phyloP scores from a whole-genome alignment of 441 rosid genomes.

The Pelargonium cotyledonis region DNA sequence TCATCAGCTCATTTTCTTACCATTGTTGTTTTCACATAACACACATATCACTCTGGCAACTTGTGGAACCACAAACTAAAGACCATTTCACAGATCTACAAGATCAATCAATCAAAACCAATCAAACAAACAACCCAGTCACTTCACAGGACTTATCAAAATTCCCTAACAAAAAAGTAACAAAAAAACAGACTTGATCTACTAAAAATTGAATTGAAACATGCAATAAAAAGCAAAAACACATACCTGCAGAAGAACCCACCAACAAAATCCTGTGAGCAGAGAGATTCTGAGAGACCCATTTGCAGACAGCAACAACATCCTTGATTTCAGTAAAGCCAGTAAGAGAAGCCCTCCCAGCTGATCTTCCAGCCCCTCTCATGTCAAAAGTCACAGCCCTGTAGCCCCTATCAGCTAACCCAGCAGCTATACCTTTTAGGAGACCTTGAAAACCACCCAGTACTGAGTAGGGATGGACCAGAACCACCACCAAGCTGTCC shows the following conservation, averaged over 20 bases:
- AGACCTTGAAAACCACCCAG: conserved; percentile 81
- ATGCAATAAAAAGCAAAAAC: not conserved
- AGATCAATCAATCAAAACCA: conserved; percentile 1
- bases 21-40: not conserved
- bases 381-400: conserved; percentile 78
- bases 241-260: conserved; percentile 86
- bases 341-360: conserved; percentile 76
- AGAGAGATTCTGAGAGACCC: conserved; percentile 45
- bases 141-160: not conserved
- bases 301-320: conserved; percentile 70
- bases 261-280: conserved; percentile 64
- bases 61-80: not conserved
- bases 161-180: not conserved
- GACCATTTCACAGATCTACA: conserved; percentile 18
- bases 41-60: not conserved
- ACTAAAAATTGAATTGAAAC: not conserved
- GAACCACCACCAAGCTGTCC: conserved; percentile 44
- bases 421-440: conserved; percentile 64
- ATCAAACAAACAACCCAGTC: conserved; percentile 10
- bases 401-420: conserved; percentile 52
- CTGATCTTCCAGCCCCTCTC: conserved; percentile 85
- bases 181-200: conserved; percentile 4
- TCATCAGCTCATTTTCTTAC: not conserved
- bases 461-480: conserved; percentile 83
- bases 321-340: conserved; percentile 84